Base-by-base conservation (phyloP, 1,284 basidiomycete species). In the Naganishia albida region DNA sequence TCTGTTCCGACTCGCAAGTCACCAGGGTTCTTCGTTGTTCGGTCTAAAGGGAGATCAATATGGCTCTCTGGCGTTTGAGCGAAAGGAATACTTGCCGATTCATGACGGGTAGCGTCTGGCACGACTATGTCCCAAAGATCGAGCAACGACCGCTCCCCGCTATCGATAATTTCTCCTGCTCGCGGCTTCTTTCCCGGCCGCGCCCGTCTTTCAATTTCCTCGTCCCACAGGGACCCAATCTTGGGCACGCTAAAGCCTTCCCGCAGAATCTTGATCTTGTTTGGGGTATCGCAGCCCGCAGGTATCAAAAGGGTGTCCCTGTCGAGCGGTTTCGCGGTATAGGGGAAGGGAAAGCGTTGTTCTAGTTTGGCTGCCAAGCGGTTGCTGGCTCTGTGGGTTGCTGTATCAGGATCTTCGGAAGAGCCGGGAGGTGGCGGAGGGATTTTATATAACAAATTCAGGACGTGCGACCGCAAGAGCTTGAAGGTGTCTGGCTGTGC, bases 261-360 rank as follows among this genome's bases (percentile, higher is more conserved):
- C 54, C 93, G 82, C 63, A 98, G 80, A 2, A 97, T 89, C 2
- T 84, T 84, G 69, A 98, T 97, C 82, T 98, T 98, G 2, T 93
- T 93, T 90, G 91, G 97, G 69, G 89, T 91, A 77, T 99, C 95
- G 96, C 95, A 99, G 2, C 95, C 96, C 1, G 90, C 84, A 1
- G 95, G 96, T 0, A 99, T 87, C 53, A 96, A 84, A 54, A 99
- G 89, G 8, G 86, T 88, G 72, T 97, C 93, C 38, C 93, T 85
- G 75, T 99, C 95, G 28, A 98, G 83, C 0, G 91, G 89, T 74
- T 96, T 97, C 0, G 95, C 88, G 68, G 89, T 88, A 66, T 91
- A 85, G 2, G 83, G 80, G 79, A 97, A 98, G 0, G 90, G 87
- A 78, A 96, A 96, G 0, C 88, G 85, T 68, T 90, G 89, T 49